Percentiles rank a stretch among this genome's conserved stretches.
Evolutionary conservation across 176 grass and related monocot species (phyloP).

Genomic region (Carex cristatella): DNA sequence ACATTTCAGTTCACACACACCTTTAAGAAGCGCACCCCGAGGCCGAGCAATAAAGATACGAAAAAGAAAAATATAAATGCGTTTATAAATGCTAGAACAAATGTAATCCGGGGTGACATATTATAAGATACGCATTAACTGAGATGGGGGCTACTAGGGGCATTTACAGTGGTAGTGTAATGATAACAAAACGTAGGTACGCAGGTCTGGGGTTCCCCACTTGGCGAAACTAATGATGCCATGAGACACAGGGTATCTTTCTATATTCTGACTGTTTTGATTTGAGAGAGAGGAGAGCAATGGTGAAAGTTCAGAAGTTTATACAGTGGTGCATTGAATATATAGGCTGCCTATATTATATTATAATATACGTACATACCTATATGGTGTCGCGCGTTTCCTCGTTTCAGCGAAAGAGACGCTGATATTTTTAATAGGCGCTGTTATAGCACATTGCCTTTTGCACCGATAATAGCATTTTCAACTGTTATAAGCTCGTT

Average conservation of each 20-base stretch:
- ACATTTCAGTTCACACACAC: too few relatives aligned
- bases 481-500: not conserved
- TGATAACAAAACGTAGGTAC: slow-evolving; percentile 24
- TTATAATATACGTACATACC: not conserved
- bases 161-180: slow-evolving; percentile 22
- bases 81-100: not conserved
- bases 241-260: slow-evolving; percentile 17
- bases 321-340: slow-evolving; percentile 17
- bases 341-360: not conserved
- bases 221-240: slow-evolving; percentile 17
- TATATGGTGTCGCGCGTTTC: not conserved
- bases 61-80: not conserved
- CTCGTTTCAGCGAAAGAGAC: not conserved
- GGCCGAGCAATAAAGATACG: not conserved
- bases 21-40: not conserved
- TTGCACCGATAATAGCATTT: not conserved
- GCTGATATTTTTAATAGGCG: not conserved
- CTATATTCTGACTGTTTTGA: slow-evolving; percentile 20
- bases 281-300: not conserved
- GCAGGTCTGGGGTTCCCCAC: slow-evolving; percentile 16
- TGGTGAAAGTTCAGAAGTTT: slow-evolving; percentile 14
- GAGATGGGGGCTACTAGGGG: not conserved
- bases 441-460: not conserved
- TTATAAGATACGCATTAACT: slow-evolving; percentile 16
- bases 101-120: not conserved